Percentiles rank a stretch among this genome's conserved stretches.
Conservation (phyloP, 345 rosid species). For the Triadica sebifera region DNA sequence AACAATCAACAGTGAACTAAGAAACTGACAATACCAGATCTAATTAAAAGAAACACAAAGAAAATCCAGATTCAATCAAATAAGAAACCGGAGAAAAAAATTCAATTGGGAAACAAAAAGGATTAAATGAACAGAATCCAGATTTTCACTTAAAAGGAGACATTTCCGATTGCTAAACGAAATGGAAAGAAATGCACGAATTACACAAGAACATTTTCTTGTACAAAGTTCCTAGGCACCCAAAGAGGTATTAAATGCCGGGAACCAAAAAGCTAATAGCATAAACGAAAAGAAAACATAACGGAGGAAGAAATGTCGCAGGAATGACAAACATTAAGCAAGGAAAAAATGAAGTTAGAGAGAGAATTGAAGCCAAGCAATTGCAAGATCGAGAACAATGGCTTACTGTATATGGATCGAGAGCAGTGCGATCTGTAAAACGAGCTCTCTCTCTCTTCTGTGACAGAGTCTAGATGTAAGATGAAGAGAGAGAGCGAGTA, state of each 20-base stretch:
- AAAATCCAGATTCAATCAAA: background rate
- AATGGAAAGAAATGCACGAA: background rate
- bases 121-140: background rate
- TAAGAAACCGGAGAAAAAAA: background rate
- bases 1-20: background rate
- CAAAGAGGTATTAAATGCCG: background rate
- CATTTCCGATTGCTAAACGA: background rate
- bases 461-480: background rate
- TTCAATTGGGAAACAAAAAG: background rate
- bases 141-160: background rate
- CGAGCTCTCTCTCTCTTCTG: background rate
- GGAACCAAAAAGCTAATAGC: background rate
- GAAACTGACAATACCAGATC: constrained; percentile 1
- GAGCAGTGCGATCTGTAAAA: constrained; percentile 12
- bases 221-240: background rate
- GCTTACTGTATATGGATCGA: constrained; percentile 12
- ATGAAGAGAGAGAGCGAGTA: background rate
- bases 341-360: background rate
- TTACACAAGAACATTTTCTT: background rate
- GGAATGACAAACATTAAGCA: background rate
- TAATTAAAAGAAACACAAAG: background rate
- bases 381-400: background rate
- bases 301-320: background rate
- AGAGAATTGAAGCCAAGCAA: background rate
- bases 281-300: background rate